Evolutionary conservation across 75 land plant species (phyloP).

Genomic region (Sequoiadendron giganteum): DNA sequence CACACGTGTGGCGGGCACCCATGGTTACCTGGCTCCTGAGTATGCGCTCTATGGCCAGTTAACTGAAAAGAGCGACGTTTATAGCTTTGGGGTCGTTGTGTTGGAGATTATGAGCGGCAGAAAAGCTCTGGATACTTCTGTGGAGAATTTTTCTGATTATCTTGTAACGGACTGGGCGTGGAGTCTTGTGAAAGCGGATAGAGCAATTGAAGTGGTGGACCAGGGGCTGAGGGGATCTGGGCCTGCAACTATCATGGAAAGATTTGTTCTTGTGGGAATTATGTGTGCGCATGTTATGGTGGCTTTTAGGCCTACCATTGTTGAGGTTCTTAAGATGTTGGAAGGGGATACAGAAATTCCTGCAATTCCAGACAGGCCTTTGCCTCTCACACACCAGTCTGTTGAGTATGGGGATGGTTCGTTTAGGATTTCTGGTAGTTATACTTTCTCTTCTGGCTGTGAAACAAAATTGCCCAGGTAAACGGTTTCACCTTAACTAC

Average conservation of each 20-base stretch:
- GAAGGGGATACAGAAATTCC: slow-evolving; percentile 26
- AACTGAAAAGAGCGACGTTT: slow-evolving; percentile 32
- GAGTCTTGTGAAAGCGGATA: no score
- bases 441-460: no score
- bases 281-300: slow-evolving; percentile 43
- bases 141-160: no score
- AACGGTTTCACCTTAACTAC: no score
- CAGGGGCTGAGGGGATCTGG: no score
- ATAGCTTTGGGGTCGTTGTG: slow-evolving; percentile 33
- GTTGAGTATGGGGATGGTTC: not conserved
- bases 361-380: slow-evolving; percentile 25
- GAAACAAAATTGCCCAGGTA: no score
- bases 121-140: no score
- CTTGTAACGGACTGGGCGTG: no score
- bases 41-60: slow-evolving; percentile 39
- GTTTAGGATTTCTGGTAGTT: no score
- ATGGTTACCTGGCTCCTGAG: slow-evolving; percentile 34
- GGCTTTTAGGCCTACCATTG: slow-evolving; percentile 35
- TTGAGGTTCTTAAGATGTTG: slow-evolving; percentile 25
- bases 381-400: slow-evolving; percentile 13
- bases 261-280: slow-evolving; percentile 25
- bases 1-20: slow-evolving; percentile 34
- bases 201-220: no score
- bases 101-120: slow-evolving; percentile 22
- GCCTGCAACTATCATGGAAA: no score